phyloP scores from a whole-genome alignment of 176 grass and related monocot species.

The Puccinellia tenuiflora region DNA sequence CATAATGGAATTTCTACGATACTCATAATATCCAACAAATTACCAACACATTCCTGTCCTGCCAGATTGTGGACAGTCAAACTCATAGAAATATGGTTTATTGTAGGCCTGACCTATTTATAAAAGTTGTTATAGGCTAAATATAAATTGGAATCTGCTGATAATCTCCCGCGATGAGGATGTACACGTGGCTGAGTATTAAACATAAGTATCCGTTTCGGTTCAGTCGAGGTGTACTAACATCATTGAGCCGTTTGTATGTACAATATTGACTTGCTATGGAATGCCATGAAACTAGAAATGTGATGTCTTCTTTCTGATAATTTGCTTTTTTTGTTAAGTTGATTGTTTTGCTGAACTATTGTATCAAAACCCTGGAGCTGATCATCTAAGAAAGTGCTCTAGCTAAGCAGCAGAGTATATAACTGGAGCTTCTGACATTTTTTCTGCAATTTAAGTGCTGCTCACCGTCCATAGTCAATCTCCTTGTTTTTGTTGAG shows the following conservation, averaged over 20 bases:
- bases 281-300: neutral
- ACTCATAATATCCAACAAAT: neutral
- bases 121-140: neutral
- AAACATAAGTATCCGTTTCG: neutral
- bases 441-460: neutral
- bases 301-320: neutral
- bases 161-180: neutral
- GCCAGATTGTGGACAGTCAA: neutral
- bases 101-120: neutral
- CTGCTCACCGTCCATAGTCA: neutral
- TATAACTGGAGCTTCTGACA: neutral
- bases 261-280: neutral
- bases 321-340: neutral
- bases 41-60: neutral
- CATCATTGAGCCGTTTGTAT: neutral
- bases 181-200: neutral
- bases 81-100: neutral
- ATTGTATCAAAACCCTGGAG: neutral
- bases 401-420: neutral
- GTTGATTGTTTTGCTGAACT: neutral
- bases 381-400: neutral
- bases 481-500: neutral
- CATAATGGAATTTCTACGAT: neutral
- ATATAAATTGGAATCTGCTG: neutral
- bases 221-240: neutral